A percentile compares a stretch with the other conserved stretches of the same genome.
Evolutionary conservation across 1,284 basidiomycete species (phyloP).

Genomic region (Wallemia hederae): DNA sequence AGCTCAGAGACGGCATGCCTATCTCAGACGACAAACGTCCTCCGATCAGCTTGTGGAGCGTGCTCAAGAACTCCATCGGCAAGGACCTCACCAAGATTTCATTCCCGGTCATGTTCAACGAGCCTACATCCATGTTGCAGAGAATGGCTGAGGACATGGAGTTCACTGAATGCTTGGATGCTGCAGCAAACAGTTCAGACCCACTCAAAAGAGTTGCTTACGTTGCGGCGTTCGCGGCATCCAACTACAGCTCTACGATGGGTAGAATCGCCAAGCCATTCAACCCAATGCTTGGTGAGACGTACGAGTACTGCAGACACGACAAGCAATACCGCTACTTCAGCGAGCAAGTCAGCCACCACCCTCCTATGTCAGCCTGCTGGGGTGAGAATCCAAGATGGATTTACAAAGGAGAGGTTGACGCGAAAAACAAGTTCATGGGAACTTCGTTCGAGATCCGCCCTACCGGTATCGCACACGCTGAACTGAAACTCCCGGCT

Average conservation of each 20-base stretch:
- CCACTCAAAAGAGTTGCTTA: slow-evolving; percentile 62
- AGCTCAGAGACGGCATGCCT: slow-evolving; percentile 33
- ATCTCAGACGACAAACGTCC: slow-evolving; percentile 56
- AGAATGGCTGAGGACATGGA: slow-evolving; percentile 75
- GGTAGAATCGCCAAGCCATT: slow-evolving; percentile 86
- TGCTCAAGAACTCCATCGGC: slow-evolving; percentile 83
- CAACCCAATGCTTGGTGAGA: slow-evolving; percentile 33
- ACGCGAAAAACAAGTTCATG: slow-evolving; percentile 80
- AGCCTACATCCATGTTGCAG: slow-evolving; percentile 80
- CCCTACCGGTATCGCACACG: slow-evolving; percentile 78
- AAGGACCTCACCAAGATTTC: slow-evolving; percentile 83
- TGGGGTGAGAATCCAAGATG: slow-evolving; percentile 68
- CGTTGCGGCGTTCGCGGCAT: slow-evolving; percentile 91
- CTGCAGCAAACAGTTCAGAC: slow-evolving; percentile 46
- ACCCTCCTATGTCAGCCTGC: slow-evolving; percentile 91
- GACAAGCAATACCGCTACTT: slow-evolving; percentile 76
- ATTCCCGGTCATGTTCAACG: slow-evolving; percentile 89
- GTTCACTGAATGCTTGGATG: slow-evolving; percentile 70
- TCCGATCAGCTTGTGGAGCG: slow-evolving; percentile 73
- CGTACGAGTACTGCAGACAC: slow-evolving; percentile 71
- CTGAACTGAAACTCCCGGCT: slow-evolving; percentile 45
- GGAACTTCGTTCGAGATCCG: slow-evolving; percentile 90
- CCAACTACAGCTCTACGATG: slow-evolving; percentile 87
- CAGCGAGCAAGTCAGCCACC: slow-evolving; percentile 85
- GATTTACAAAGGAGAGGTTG: slow-evolving; percentile 79